phyloP scores from a whole-genome alignment of 208 protist species.

The Leishmania tarentolae region DNA sequence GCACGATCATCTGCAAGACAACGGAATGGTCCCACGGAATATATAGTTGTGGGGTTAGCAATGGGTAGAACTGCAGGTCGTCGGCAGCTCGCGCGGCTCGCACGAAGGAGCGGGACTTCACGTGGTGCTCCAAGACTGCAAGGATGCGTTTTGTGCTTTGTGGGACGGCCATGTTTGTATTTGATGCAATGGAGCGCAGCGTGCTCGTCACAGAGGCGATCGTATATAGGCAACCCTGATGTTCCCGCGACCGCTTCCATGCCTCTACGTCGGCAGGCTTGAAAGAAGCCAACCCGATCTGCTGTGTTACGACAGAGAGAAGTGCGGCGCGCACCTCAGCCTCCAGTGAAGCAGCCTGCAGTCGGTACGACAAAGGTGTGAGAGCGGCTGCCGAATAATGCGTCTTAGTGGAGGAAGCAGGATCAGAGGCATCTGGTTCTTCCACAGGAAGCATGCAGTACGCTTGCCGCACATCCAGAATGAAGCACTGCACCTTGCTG shows the following conservation, averaged over 20 bases:
- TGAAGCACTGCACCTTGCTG: constrained; percentile 38
- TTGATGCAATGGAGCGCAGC: constrained; percentile 35
- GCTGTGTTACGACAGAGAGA: constrained; percentile 48
- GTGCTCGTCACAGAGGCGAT: constrained; percentile 46
- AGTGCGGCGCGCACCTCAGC: constrained; percentile 46
- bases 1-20: constrained; percentile 59
- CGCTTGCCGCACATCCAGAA: constrained; percentile 42
- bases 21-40: constrained; percentile 76
- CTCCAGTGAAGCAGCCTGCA: constrained; percentile 15
- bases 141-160: constrained; percentile 35
- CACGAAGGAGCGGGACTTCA: constrained; percentile 33
- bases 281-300: constrained; percentile 48
- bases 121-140: constrained; percentile 33
- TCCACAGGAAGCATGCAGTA: constrained; percentile 51
- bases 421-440: not conserved
- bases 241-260: constrained; percentile 43
- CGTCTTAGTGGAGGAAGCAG: too few relatives aligned
- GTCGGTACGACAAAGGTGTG: constrained; percentile 20
- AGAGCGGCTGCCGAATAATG: constrained; percentile 1
- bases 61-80: constrained; percentile 76
- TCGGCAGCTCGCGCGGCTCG: constrained; percentile 62
- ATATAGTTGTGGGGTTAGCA: constrained; percentile 75
- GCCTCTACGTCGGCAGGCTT: constrained; percentile 35
- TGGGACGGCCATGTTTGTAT: constrained; percentile 58
- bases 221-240: constrained; percentile 55